phyloP scores from a whole-genome alignment of 1,139 yeast genomes.

The Taphrina communis region DNA sequence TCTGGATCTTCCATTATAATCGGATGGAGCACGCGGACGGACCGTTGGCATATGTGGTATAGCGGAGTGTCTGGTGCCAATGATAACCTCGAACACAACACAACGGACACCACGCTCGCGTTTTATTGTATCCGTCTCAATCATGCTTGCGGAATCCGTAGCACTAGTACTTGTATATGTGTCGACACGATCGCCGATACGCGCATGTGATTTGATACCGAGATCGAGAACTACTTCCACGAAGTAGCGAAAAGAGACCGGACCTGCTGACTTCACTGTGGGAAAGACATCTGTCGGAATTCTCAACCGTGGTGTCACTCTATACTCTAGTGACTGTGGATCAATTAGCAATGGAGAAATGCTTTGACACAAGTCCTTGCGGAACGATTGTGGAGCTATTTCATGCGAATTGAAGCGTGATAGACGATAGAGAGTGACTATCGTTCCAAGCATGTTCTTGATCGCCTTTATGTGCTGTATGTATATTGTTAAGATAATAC shows the following conservation, averaged over 20 bases:
- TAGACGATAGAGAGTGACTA: slow-evolving; percentile 78
- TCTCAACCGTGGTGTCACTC: slow-evolving; percentile 66
- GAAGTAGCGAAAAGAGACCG: slow-evolving; percentile 76
- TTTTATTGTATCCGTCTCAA: slow-evolving; percentile 33
- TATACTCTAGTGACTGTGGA: slow-evolving; percentile 65
- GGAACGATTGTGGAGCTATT: slow-evolving; percentile 63
- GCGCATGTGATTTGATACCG: slow-evolving; percentile 53
- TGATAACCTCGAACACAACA: slow-evolving; percentile 31
- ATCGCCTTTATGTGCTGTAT: slow-evolving; percentile 73
- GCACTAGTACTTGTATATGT: neutral
- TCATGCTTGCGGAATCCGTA: slow-evolving; percentile 1
- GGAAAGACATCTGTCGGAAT: slow-evolving; percentile 89
- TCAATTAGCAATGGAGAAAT: slow-evolving; percentile 81
- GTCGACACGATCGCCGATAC: slow-evolving; percentile 13
- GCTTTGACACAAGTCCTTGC: slow-evolving; percentile 82
- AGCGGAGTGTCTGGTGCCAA: slow-evolving; percentile 31
- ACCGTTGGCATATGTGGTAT: neutral
- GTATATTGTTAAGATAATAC: slow-evolving; percentile 46
- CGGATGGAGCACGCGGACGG: neutral
- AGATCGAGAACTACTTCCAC: slow-evolving; percentile 80
- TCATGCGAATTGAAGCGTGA: slow-evolving; percentile 74
- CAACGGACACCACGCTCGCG: slow-evolving; percentile 31
- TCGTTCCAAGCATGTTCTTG: slow-evolving; percentile 75
- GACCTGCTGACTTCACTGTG: slow-evolving; percentile 75
- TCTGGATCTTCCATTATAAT: neutral